These are phyloP conservation scores for Solanum medicagineum DNA, from an alignment of 257 asterid genomes.

Conservation along the genomic window DNA sequence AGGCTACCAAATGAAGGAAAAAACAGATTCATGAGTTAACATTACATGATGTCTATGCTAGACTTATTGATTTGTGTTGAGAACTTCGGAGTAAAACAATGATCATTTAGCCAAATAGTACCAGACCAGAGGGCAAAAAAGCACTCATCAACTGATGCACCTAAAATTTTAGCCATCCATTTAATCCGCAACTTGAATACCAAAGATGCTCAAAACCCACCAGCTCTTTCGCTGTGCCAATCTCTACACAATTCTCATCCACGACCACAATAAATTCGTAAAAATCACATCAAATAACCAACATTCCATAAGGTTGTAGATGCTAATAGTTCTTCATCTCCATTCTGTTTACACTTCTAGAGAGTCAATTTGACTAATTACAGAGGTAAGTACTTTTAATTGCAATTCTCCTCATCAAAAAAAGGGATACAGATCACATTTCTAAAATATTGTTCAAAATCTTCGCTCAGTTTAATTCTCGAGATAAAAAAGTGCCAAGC, in stretches of 20 bases:
- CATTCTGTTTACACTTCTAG: background rate
- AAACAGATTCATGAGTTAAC: background rate
- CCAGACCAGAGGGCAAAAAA: background rate
- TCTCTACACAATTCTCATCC: background rate
- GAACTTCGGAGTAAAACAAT: background rate
- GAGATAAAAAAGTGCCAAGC: background rate
- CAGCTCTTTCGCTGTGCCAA: background rate
- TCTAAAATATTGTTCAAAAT: background rate
- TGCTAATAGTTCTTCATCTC: background rate
- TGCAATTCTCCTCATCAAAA: background rate
- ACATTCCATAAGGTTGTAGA: background rate
- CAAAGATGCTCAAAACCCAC: background rate
- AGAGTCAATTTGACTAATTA: background rate
- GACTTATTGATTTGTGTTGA: background rate
- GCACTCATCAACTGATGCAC: background rate
- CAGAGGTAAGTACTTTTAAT: background rate
- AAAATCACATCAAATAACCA: background rate
- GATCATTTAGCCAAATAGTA: background rate
- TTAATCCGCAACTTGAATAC: background rate
- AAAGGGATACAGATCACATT: background rate
- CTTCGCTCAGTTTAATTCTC: background rate
- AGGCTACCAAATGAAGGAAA: background rate
- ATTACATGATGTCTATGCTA: background rate
- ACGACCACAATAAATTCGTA: background rate
- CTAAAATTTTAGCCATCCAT: background rate